Conservation (phyloP, 2,329 filamentous ascomycete genomes). For the Exophiala sp. region DNA sequence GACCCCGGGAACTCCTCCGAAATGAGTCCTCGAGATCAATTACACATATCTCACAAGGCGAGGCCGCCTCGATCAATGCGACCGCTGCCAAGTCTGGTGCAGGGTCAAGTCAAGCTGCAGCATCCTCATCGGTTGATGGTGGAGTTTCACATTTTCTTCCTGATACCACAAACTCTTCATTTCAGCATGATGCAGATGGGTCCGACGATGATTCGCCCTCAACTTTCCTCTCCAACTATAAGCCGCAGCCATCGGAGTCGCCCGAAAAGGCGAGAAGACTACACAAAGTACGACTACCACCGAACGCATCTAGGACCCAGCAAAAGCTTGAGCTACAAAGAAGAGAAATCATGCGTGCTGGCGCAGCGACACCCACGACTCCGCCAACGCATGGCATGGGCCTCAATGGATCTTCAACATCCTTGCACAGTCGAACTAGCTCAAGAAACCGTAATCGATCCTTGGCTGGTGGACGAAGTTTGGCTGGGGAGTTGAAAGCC, state of each 20-base stretch:
- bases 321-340: conserved; percentile 49
- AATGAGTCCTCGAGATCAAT: conserved; percentile 27
- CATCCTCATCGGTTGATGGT: conserved; percentile 47
- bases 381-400: conserved; percentile 37
- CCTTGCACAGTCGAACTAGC: conserved; percentile 31
- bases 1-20: conserved; percentile 31
- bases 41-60: conserved; percentile 34
- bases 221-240: conserved; percentile 47
- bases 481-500: conserved; percentile 31
- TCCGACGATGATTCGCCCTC: conserved; percentile 46
- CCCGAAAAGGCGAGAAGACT: conserved; percentile 32
- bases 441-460: conserved; percentile 25
- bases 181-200: conserved; percentile 37
- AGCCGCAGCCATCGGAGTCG: conserved; percentile 44
- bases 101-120: conserved; percentile 27
- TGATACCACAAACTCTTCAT: conserved; percentile 20
- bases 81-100: conserved; percentile 33
- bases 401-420: conserved; percentile 26
- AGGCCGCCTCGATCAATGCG: conserved; percentile 34
- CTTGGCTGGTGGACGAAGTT: conserved; percentile 13
- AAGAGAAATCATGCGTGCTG: conserved; percentile 35
- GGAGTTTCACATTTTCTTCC: conserved; percentile 46
- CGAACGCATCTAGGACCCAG: conserved; percentile 43
- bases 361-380: conserved; percentile 43
- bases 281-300: conserved; percentile 31